Percentiles rank a stretch among this genome's conserved stretches.
phyloP scores from a whole-genome alignment of 495 filamentous ascomycete genomes.

The Baudoinia panamericana region DNA sequence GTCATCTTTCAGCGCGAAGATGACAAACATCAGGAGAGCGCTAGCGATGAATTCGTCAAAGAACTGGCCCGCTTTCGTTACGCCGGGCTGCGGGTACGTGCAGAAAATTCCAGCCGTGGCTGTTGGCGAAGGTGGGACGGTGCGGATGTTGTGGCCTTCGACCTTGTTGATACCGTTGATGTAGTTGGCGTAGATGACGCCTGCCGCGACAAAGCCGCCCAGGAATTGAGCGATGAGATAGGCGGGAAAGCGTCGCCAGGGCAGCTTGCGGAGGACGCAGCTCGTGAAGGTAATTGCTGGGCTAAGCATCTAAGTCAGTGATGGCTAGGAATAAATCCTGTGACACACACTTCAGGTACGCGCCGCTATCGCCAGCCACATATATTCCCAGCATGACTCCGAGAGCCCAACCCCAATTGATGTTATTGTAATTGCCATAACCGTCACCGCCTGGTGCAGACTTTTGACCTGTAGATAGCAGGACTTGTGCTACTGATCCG shows the following conservation, averaged over 20 bases:
- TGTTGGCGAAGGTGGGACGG: constrained; percentile 38
- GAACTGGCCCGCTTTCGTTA: constrained; percentile 46
- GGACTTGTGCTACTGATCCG: constrained; percentile 20
- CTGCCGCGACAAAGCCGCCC: constrained; percentile 24
- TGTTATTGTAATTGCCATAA: constrained; percentile 19
- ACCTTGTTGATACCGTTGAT: constrained; percentile 11
- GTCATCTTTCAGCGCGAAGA: constrained; percentile 52
- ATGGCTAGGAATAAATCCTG: too few relatives aligned
- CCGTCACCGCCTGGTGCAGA: constrained; percentile 17
- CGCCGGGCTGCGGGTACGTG: constrained; percentile 47
- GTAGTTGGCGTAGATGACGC: constrained; percentile 29
- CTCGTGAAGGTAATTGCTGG: constrained; percentile 51
- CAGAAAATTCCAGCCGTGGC: constrained; percentile 54
- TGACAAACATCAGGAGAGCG: constrained; percentile 50
- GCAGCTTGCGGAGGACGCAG: constrained; percentile 47
- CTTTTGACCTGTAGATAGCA: constrained; percentile 9
- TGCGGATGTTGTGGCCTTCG: constrained; percentile 28
- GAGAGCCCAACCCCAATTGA: constrained; percentile 18
- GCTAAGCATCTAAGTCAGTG: too few relatives aligned
- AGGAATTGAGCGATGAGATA: constrained; percentile 27
- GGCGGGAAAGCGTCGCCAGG: constrained; percentile 38
- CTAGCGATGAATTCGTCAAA: constrained; percentile 51
- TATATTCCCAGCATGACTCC: constrained; percentile 49
- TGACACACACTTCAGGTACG: constrained; percentile 42
- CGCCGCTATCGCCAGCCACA: constrained; percentile 44